Percentiles rank a stretch among this genome's conserved stretches.
These are phyloP conservation scores for Wickerhamomyces sp. DNA, from an alignment of 1,139 yeast genomes.

Conservation along the genomic window DNA sequence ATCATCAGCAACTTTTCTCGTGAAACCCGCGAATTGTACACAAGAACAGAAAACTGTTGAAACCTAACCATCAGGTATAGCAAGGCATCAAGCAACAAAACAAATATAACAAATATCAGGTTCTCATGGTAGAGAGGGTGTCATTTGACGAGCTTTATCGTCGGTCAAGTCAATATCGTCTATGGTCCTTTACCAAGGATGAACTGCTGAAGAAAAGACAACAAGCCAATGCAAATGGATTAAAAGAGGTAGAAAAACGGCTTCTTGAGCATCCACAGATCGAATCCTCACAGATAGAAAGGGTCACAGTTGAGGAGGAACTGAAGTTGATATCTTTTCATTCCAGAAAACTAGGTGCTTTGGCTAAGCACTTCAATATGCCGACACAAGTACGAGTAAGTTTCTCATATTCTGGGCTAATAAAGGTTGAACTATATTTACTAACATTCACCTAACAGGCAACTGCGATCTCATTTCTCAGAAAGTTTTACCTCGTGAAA, in stretches of 20 bases:
- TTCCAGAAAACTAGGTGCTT: slow-evolving; percentile 64
- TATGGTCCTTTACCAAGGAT: slow-evolving; percentile 76
- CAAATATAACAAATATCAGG: neutral
- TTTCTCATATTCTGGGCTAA: neutral
- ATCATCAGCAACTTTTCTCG: too few relatives aligned
- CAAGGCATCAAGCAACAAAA: neutral
- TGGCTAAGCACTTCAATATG: slow-evolving; percentile 48
- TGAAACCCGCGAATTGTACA: too few relatives aligned
- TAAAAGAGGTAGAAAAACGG: slow-evolving; percentile 33
- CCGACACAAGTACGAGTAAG: slow-evolving; percentile 53
- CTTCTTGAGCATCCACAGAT: slow-evolving; percentile 30
- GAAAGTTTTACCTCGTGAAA: slow-evolving; percentile 71
- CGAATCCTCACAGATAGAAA: slow-evolving; percentile 38
- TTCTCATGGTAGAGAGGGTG: slow-evolving; percentile 27
- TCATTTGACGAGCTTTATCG: slow-evolving; percentile 83
- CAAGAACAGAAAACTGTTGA: too few relatives aligned
- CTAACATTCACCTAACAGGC: slow-evolving; percentile 36
- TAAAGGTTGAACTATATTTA: neutral
- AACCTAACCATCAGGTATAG: too few relatives aligned
- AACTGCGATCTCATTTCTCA: slow-evolving; percentile 80
- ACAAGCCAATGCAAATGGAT: slow-evolving; percentile 51
- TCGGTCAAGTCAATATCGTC: slow-evolving; percentile 73
- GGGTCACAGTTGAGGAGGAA: slow-evolving; percentile 67
- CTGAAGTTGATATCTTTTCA: slow-evolving; percentile 59
- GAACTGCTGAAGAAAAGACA: slow-evolving; percentile 45